phyloP scores from a whole-genome alignment of 192 early-diverging fungal genomes.

The Podila minutissima region DNA sequence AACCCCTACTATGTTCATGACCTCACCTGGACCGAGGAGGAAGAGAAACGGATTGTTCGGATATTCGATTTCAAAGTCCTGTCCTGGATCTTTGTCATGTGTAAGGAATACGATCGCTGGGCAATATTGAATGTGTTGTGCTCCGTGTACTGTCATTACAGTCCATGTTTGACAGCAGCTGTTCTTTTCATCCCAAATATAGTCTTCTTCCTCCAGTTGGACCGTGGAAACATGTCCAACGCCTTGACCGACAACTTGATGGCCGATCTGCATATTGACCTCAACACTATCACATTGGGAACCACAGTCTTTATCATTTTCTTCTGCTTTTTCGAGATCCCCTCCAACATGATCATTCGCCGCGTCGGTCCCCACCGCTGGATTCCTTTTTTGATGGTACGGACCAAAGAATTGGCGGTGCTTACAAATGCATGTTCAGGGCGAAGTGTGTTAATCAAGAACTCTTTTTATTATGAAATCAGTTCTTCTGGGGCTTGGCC shows the following conservation, averaged over 20 bases:
- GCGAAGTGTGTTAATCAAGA: too few relatives aligned
- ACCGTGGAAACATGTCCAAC: conserved; percentile 57
- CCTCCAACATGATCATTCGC: conserved; percentile 60
- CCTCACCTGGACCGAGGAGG: conserved; percentile 59
- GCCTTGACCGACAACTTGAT: conserved; percentile 61
- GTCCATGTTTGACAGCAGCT: too few relatives aligned
- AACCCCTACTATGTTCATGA: conserved; percentile 46
- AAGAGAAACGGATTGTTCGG: conserved; percentile 58
- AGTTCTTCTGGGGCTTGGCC: conserved; percentile 25
- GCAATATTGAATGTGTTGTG: not conserved
- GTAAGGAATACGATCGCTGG: conserved; percentile 13
- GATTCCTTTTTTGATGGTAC: conserved; percentile 59
- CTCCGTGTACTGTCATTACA: not conserved
- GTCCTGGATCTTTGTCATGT: conserved; percentile 60
- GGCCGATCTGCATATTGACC: conserved; percentile 51
- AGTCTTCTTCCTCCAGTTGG: conserved; percentile 62
- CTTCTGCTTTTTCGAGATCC: conserved; percentile 57
- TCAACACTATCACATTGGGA: conserved; percentile 56
- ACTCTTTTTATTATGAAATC: not conserved
- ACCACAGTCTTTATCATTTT: conserved; percentile 58
- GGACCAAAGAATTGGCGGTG: too few relatives aligned
- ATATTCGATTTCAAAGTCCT: conserved; percentile 56
- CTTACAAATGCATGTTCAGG: too few relatives aligned
- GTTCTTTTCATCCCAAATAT: not conserved
- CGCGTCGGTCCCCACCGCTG: conserved; percentile 61